Conservation (phyloP, 2,329 filamentous ascomycete genomes). For the Apiospora arundinis region DNA sequence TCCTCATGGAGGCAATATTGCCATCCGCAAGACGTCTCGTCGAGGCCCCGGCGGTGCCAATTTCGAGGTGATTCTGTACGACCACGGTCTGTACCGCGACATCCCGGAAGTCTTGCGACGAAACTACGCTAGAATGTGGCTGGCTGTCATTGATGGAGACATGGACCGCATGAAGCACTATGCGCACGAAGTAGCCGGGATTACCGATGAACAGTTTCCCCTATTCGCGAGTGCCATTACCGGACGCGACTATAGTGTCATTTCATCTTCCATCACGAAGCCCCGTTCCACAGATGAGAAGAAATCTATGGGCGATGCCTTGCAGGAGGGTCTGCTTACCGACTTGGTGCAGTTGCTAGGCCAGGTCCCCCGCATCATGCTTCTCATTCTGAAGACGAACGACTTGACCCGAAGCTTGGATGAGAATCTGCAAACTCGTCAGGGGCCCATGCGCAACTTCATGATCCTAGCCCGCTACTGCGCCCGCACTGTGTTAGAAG, state of each 20-base stretch:
- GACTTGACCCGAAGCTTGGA: constrained; percentile 93
- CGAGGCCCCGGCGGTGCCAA: constrained; percentile 66
- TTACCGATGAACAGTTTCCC: constrained; percentile 89
- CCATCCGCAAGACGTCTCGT: constrained; percentile 79
- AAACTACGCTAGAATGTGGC: constrained; percentile 96
- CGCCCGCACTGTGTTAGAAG: constrained; percentile 68
- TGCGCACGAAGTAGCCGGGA: constrained; percentile 85
- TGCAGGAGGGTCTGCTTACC: constrained; percentile 87
- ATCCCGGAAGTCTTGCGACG: constrained; percentile 80
- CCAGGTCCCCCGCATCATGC: constrained; percentile 87
- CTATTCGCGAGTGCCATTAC: constrained; percentile 97
- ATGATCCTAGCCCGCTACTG: constrained; percentile 74
- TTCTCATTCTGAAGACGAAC: constrained; percentile 97
- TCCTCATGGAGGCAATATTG: constrained; percentile 94
- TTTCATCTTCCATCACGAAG: constrained; percentile 65
- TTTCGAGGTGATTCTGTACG: constrained; percentile 95
- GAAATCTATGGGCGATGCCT: constrained; percentile 80
- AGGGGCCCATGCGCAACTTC: constrained; percentile 69
- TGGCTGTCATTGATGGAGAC: constrained; percentile 91
- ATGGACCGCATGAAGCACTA: constrained; percentile 86
- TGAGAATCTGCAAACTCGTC: constrained; percentile 81
- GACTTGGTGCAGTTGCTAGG: constrained; percentile 88
- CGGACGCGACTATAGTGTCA: constrained; percentile 83
- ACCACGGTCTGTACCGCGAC: constrained; percentile 94
- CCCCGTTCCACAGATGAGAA: constrained; percentile 78